Conservation (phyloP, 1,139 yeast genomes). For the Casaregolazyma lundiana region DNA sequence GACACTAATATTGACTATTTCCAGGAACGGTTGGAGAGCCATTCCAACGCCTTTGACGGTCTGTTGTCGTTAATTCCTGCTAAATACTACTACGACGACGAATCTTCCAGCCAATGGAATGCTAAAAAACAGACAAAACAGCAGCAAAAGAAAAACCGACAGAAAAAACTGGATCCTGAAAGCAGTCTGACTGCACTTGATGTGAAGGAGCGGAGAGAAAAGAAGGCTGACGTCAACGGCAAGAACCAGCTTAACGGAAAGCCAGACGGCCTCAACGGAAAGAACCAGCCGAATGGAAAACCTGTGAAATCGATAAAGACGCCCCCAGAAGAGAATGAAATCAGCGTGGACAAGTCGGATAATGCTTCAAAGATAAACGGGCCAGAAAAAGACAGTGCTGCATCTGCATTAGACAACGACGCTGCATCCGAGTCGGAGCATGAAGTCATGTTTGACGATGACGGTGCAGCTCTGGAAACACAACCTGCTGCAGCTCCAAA, state of each 20-base stretch:
- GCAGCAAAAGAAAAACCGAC: constrained; percentile 57
- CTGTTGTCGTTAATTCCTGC: constrained; percentile 89
- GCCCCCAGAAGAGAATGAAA: not conserved
- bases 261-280: constrained; percentile 18
- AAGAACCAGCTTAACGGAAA: constrained; percentile 16
- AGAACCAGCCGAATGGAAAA: not conserved
- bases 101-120: constrained; percentile 82
- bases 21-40: constrained; percentile 76
- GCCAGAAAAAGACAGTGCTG: constrained; percentile 9
- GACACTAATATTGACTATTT: constrained; percentile 9
- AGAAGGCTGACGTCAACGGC: constrained; percentile 14
- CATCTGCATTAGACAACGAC: not conserved
- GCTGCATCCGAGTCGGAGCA: constrained; percentile 28
- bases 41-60: constrained; percentile 87
- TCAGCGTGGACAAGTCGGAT: not conserved
- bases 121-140: constrained; percentile 48
- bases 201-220: constrained; percentile 42
- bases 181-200: constrained; percentile 60
- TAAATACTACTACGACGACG: constrained; percentile 77
- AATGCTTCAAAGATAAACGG: constrained; percentile 5
- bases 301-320: not conserved
- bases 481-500: constrained; percentile 3
- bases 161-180: constrained; percentile 73
- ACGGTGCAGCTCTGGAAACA: constrained; percentile 45
- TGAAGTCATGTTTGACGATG: constrained; percentile 64